phyloP scores from a whole-genome alignment of 2,329 filamentous ascomycete species.

The Thelonectria discophora region DNA sequence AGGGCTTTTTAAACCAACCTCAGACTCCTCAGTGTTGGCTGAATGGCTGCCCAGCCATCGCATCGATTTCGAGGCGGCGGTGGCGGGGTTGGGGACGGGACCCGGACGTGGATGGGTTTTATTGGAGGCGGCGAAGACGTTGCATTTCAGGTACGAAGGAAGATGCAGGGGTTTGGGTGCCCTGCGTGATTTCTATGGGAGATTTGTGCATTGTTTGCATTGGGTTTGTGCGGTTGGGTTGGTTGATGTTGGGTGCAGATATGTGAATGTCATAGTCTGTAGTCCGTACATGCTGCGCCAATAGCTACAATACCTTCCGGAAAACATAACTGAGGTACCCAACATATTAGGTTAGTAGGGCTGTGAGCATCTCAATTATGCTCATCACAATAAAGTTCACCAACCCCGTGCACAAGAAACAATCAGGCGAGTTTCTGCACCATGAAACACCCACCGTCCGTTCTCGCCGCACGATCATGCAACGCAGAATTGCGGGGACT shows the following conservation, averaged over 20 bases:
- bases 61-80: conserved; percentile 19
- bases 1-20: conserved; percentile 27
- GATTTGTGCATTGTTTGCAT: conserved; percentile 25
- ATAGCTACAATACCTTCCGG: too few relatives aligned
- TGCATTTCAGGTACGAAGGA: conserved; percentile 21
- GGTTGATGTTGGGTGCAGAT: neutral
- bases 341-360: too few relatives aligned
- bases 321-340: too few relatives aligned
- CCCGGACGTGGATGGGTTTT: conserved; percentile 42
- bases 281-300: too few relatives aligned
- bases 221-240: neutral
- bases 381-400: too few relatives aligned
- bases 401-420: neutral
- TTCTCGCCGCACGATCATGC: neutral
- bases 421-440: neutral
- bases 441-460: neutral
- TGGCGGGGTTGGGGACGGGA: conserved; percentile 4
- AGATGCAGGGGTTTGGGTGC: conserved; percentile 12
- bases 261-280: too few relatives aligned
- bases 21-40: conserved; percentile 15
- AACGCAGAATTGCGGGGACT: neutral
- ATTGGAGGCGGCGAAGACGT: conserved; percentile 43
- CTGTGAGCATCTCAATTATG: too few relatives aligned
- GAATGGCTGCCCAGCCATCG: conserved; percentile 40
- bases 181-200: conserved; percentile 14